phyloP scores from a whole-genome alignment of 495 filamentous ascomycete genomes.

The Trichoderma orchidacearum region DNA sequence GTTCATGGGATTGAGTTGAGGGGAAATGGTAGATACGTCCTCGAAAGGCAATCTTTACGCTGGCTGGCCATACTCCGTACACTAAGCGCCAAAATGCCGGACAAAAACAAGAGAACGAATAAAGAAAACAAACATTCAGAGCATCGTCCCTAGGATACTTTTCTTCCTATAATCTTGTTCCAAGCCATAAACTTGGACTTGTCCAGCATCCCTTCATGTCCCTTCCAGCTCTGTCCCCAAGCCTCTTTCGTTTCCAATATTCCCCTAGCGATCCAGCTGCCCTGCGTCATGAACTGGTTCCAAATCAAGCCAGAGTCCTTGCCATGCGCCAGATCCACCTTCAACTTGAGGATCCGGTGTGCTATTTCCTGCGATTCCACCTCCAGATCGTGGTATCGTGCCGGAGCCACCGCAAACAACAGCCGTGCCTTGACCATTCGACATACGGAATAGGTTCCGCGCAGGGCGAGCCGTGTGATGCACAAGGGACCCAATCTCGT shows the following conservation, averaged over 20 bases:
- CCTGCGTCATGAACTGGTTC: slow-evolving; percentile 4
- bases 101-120: too few relatives aligned
- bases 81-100: too few relatives aligned
- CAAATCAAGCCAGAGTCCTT: not conserved
- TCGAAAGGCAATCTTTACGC: too few relatives aligned
- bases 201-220: not conserved
- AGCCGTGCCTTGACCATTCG: slow-evolving; percentile 6
- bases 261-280: slow-evolving; percentile 4
- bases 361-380: slow-evolving; percentile 4
- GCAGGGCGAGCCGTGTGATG: slow-evolving; percentile 1
- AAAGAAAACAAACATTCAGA: too few relatives aligned
- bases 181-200: not conserved
- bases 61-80: too few relatives aligned
- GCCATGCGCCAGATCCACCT: not conserved
- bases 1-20: not conserved
- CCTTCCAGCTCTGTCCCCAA: not conserved
- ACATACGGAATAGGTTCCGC: slow-evolving; percentile 6
- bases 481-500: not conserved
- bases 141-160: too few relatives aligned
- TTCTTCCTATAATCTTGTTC: not conserved
- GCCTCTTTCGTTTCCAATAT: slow-evolving; percentile 3
- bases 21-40: not conserved
- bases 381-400: slow-evolving; percentile 2
- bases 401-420: slow-evolving; percentile 4
- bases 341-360: not conserved